Conservation (phyloP, 257 asterid genomes). For the Jacaranda mimosifolia region DNA sequence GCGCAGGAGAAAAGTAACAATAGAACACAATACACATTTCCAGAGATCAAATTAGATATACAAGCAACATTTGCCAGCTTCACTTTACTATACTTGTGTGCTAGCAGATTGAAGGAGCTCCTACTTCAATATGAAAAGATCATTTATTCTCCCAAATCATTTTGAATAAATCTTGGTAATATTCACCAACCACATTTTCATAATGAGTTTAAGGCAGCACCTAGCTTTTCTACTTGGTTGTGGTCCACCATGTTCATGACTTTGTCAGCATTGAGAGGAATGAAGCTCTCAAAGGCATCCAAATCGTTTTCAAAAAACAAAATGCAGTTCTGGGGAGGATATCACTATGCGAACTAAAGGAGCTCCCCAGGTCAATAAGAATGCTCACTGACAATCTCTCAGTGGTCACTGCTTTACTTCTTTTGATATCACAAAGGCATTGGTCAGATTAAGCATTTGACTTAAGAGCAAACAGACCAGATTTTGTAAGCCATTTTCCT, state of each 20-base stretch:
- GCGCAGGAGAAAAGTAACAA: conserved; percentile 8
- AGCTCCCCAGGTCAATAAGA: not conserved
- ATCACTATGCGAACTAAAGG: not conserved
- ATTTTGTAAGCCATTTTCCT: not conserved
- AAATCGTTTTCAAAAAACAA: not conserved
- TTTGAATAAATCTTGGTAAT: not conserved
- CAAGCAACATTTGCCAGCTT: not conserved
- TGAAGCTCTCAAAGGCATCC: not conserved
- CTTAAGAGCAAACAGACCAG: not conserved
- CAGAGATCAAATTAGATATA: not conserved
- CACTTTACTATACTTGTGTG: not conserved
- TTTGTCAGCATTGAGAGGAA: not conserved
- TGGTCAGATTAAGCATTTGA: not conserved
- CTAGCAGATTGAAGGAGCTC: conserved; percentile 2
- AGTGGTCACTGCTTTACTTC: not conserved
- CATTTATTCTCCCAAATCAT: not conserved
- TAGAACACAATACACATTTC: not conserved
- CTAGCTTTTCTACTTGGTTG: not conserved
- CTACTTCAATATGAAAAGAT: no score
- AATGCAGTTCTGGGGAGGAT: not conserved
- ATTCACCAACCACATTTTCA: not conserved
- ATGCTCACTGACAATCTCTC: conserved; percentile 2
- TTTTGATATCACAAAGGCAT: not conserved
- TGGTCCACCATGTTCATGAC: not conserved
- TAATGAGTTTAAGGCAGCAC: not conserved